Percentiles rank a stretch among this genome's conserved stretches.
These are phyloP conservation scores for Phytopythium montanum DNA, from an alignment of 352 stramenopile species.

Conservation along the genomic window DNA sequence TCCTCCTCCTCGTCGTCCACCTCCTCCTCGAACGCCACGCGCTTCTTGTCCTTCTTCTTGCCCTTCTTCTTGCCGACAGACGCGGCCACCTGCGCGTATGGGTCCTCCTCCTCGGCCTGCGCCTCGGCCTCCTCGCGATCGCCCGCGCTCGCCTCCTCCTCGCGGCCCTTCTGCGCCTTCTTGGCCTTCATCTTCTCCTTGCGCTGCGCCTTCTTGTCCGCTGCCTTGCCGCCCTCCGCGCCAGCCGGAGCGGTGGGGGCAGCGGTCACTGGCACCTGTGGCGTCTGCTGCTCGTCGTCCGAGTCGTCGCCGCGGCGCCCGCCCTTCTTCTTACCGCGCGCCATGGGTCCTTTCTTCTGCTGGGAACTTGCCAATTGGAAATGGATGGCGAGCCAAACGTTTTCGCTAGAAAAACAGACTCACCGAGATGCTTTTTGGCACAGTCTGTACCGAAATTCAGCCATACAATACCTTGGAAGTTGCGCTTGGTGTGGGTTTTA, in stretches of 20 bases:
- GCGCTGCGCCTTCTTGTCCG: conserved; percentile 73
- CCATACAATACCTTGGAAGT: too few relatives aligned
- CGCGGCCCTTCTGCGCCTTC: conserved; percentile 49
- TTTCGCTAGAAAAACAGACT: too few relatives aligned
- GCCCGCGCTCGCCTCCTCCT: conserved; percentile 28
- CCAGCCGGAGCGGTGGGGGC: conserved; percentile 19
- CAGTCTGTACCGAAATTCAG: not conserved
- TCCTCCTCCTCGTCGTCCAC: conserved; percentile 22
- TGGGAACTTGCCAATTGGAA: not conserved
- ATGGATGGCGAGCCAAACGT: too few relatives aligned
- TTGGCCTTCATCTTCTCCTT: conserved; percentile 76
- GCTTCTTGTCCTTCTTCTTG: conserved; percentile 74
- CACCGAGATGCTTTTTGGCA: too few relatives aligned
- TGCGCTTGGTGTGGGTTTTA: too few relatives aligned
- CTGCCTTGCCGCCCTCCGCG: conserved; percentile 25
- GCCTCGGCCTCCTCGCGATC: conserved; percentile 25
- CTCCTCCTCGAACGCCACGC: conserved; percentile 38
- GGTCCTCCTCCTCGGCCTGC: conserved; percentile 40
- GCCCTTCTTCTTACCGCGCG: conserved; percentile 82
- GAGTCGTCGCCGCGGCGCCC: conserved; percentile 65
- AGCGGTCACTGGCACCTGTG: conserved; percentile 11
- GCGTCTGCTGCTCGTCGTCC: conserved; percentile 47
- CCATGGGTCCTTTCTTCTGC: conserved; percentile 30
- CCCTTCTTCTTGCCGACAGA: conserved; percentile 70
- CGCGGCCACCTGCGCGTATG: conserved; percentile 54